Conservation (phyloP, 2,329 filamentous ascomycete species). For the Cadophora luteo-olivacea region DNA sequence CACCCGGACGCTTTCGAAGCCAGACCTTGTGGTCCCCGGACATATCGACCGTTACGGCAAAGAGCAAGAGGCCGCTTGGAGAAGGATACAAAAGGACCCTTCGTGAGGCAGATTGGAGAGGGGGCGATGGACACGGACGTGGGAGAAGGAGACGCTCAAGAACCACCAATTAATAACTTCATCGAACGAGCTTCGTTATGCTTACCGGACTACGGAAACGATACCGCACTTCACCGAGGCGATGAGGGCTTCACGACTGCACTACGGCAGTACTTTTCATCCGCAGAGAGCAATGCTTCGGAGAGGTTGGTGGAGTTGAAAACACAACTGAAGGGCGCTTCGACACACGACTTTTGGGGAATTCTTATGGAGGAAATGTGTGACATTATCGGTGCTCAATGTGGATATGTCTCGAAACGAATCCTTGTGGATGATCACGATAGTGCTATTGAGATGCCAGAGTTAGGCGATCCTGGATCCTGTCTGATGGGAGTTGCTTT, state of each 20-base stretch:
- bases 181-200: conserved; percentile 42
- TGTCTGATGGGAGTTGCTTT: conserved; percentile 70
- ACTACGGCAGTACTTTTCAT: conserved; percentile 47
- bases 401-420: conserved; percentile 71
- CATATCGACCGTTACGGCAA: conserved; percentile 38
- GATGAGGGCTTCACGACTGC: conserved; percentile 41
- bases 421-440: conserved; percentile 65
- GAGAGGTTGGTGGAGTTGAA: conserved; percentile 68
- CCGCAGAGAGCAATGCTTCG: conserved; percentile 63
- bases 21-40: conserved; percentile 35
- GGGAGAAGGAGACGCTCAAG: conserved; percentile 25
- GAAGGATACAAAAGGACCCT: conserved; percentile 27
- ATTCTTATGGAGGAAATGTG: conserved; percentile 69
- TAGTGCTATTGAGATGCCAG: conserved; percentile 64
- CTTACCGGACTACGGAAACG: conserved; percentile 38
- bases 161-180: conserved; percentile 28
- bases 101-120: conserved; percentile 25
- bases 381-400: conserved; percentile 67
- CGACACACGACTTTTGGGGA: conserved; percentile 68
- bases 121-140: conserved; percentile 33
- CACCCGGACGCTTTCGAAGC: conserved; percentile 28
- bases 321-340: conserved; percentile 55
- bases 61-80: conserved; percentile 31
- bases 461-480: conserved; percentile 64
- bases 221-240: conserved; percentile 39